Evolutionary conservation across 495 filamentous ascomycete genomes (phyloP), one percentile per base, ranked within the genome.

Genomic region (Podospora pseudopauciseta): DNA sequence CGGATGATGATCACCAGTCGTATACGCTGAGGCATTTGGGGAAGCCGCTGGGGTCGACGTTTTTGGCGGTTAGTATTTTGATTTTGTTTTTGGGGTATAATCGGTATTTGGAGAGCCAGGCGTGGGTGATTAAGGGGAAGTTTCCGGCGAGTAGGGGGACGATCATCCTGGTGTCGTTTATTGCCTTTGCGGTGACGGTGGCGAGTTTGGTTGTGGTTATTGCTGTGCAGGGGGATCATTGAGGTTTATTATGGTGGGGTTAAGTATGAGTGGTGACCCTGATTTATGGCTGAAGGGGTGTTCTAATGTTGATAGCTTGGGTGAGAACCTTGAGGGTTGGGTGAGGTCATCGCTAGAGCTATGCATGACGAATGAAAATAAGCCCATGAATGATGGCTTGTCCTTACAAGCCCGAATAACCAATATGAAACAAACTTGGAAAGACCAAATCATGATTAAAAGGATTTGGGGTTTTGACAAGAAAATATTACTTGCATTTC

Each of bases 141-240:
- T 99, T 97, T 70, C 94, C 94, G 0, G 94, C 94, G 1, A 94
- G 92, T 73, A 84, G 94, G 57, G 94, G 92, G 23, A 95, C 93
- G 68, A 87, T 99, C 69, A 85, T 93, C 27, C 68, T 97, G 53
- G 86, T 97, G 54, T 86, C 90, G 7, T 78, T 90, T 63, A 81
- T 96, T 30, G 86, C 92, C 53, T 80, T 84, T 72, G 83, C 87
- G 15, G 81, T 95, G 72, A 93, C 94, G 78, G 76, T 93, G 54
- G 82, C 88, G 34, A 87, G 87, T 60, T 75, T 95, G 72, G 84
- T 89, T 49, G 87, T 95, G 16, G 89, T 95, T 32, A 63, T 93
- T 58, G 84, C 87, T 11, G 87, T 91, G 53, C 87, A 89, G 56
- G 70, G 64, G 84, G 89, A 54, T 13, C 78, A 77, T 39, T 73